Percentiles rank a stretch among this genome's conserved stretches.
Evolutionary conservation across 129 eudicot genomes (phyloP).

Genomic region (Calendula officinalis): DNA sequence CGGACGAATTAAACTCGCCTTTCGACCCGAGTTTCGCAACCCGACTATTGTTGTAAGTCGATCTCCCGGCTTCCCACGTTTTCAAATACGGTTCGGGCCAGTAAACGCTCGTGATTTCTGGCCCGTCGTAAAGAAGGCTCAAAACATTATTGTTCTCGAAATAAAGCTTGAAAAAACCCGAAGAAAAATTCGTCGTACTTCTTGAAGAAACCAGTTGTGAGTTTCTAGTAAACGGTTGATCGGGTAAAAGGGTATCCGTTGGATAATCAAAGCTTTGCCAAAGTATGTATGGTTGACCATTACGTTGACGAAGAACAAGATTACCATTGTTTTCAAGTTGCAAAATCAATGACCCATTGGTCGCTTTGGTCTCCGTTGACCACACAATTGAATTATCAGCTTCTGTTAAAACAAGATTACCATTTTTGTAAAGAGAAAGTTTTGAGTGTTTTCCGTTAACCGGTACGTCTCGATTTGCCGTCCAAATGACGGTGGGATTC

Average conservation of each 20-base stretch:
- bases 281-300: conserved; percentile 7
- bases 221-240: conserved; percentile 32
- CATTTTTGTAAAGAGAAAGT: conserved; percentile 25
- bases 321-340: conserved; percentile 37
- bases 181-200: conserved; percentile 30
- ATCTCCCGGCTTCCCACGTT: conserved; percentile 34
- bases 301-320: conserved; percentile 29
- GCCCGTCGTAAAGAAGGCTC: conserved; percentile 39
- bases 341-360: conserved; percentile 4
- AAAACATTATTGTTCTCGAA: conserved; percentile 48
- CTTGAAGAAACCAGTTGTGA: conserved; percentile 32
- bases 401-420: conserved; percentile 42
- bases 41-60: conserved; percentile 36
- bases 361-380: conserved; percentile 31
- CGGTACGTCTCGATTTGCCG: conserved; percentile 50
- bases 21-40: conserved; percentile 25
- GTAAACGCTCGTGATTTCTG: conserved; percentile 40
- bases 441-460: conserved; percentile 43
- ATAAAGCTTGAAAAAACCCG: conserved; percentile 40
- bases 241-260: conserved; percentile 53
- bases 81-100: conserved; percentile 42
- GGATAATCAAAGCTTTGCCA: conserved; percentile 62
- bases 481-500: conserved; percentile 43
- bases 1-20: conserved; percentile 44
- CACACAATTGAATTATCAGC: conserved; percentile 35